Base-by-base conservation (phyloP, 768 basidiomycete species). In the Pulveroboletus frians region DNA sequence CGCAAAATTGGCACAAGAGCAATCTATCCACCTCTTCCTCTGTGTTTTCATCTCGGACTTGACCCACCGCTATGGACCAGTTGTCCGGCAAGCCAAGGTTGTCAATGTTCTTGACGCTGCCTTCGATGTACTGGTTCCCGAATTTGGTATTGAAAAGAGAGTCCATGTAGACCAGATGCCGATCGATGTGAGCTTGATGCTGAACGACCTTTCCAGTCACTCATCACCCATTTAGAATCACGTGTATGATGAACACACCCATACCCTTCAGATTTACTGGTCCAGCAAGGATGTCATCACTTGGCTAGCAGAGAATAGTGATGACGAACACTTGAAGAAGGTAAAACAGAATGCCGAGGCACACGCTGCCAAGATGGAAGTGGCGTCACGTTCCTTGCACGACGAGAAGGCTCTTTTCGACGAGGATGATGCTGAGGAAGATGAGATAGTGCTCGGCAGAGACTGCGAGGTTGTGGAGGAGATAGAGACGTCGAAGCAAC, bases 161-260 rank as follows among this genome's bases (percentile, higher is more conserved):
- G 94, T 98, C 3, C 96, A 98, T 61, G 91, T 94, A 36, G 96
- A 98, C 65, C 93, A 98, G 71, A 96, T 99, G 91, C 95, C 96
- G 21, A 91, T 96, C 50, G 92, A 96, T 56, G 92, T 93, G 62
- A 71, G 85, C 69, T 9, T 39, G 11, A 18, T 35, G 18, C 46
- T 39, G 2, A 29, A 38, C 5, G 13, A 43, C 46, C 9, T 39
- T 35, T 15, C 17, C 9, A 7, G 13, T n/a, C 14, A 21, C 56
- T 69, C 27, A 72, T 53, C 15, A n/a, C 34, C 9, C 26, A 21
- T 13, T 35, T 43, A 95, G 88, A 97, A 95, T 59, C 88, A 92
- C 63, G 92, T 97, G 44, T 92, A 92, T 64, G 94, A 98, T 62
- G 95, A 97, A 68, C 94, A 95, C 69, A 79, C 80, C 3, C 88